phyloP scores from a whole-genome alignment of 2,329 filamentous ascomycete genomes.

The Ramichloridium luteum region DNA sequence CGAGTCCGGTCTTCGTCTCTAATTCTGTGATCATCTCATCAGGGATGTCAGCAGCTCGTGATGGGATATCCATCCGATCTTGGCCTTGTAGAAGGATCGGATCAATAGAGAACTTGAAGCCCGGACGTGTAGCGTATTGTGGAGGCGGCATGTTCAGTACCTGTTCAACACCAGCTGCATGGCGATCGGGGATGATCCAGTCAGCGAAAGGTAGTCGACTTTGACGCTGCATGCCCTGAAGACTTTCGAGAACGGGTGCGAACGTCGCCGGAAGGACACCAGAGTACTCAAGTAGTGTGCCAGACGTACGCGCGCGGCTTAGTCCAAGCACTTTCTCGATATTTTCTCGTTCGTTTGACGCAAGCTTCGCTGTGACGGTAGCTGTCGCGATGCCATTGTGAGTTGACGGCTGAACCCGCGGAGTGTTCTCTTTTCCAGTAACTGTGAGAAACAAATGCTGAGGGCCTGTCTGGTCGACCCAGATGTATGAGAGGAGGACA shows the following conservation, averaged over 20 bases:
- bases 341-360: neutral
- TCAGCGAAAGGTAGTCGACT: slow-evolving; percentile 21
- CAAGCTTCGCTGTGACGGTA: too few relatives aligned
- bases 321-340: neutral
- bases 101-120: slow-evolving; percentile 28
- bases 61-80: slow-evolving; percentile 11
- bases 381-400: too few relatives aligned
- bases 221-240: slow-evolving; percentile 40
- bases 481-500: too few relatives aligned
- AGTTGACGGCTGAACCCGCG: too few relatives aligned
- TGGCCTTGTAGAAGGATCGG: slow-evolving; percentile 9
- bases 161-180: too few relatives aligned
- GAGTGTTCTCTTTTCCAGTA: too few relatives aligned
- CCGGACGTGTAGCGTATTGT: slow-evolving; percentile 36
- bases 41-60: slow-evolving; percentile 19
- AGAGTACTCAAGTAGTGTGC: slow-evolving; percentile 50
- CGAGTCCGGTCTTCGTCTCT: slow-evolving; percentile 28
- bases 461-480: too few relatives aligned
- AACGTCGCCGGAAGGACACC: slow-evolving; percentile 48
- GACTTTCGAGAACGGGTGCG: slow-evolving; percentile 41
- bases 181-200: neutral
- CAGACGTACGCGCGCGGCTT: neutral
- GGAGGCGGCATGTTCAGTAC: slow-evolving; percentile 38
- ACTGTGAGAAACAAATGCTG: too few relatives aligned
- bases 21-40: too few relatives aligned